These are phyloP conservation scores for Kentomonas sorsogonicus DNA, from an alignment of 208 protist genomes.

Conservation along the genomic window DNA sequence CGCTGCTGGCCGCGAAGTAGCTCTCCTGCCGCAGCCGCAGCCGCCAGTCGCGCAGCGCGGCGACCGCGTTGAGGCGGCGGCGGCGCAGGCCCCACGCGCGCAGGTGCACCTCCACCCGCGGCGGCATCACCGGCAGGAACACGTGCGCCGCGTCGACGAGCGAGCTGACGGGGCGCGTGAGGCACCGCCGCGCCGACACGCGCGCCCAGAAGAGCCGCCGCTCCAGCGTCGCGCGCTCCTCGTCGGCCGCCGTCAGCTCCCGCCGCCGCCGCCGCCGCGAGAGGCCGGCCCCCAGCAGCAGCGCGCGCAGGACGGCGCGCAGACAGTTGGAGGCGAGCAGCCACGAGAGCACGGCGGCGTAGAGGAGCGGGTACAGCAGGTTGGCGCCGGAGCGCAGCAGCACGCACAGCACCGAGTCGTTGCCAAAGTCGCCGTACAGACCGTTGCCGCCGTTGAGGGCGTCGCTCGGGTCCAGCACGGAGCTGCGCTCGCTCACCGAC, in stretches of 20 bases:
- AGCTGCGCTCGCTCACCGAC: too few relatives aligned
- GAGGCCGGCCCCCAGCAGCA: slow-evolving; percentile 2
- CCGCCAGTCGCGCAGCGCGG: too few relatives aligned
- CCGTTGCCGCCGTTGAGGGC: too few relatives aligned
- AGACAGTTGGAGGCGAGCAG: too few relatives aligned
- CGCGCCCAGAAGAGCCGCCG: background rate
- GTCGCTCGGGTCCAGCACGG: too few relatives aligned
- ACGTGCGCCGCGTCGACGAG: too few relatives aligned
- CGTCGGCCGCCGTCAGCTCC: slow-evolving; percentile 11
- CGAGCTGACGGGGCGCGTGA: too few relatives aligned
- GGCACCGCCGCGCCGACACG: background rate
- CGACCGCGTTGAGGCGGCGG: background rate
- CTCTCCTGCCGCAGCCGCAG: too few relatives aligned
- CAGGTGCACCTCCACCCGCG: slow-evolving; percentile 29
- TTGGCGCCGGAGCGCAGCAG: background rate
- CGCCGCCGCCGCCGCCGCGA: slow-evolving; percentile 18
- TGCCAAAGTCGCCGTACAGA: too few relatives aligned
- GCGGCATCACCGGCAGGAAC: slow-evolving; percentile 27
- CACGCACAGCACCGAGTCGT: too few relatives aligned
- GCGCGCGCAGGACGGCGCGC: background rate
- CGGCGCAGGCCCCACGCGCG: background rate
- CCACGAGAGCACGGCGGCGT: too few relatives aligned
- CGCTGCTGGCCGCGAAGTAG: too few relatives aligned
- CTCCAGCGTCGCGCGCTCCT: slow-evolving; percentile 6
- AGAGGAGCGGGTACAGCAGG: background rate